Percentiles rank a stretch among this genome's conserved stretches.
phyloP scores from a whole-genome alignment of 352 stramenopile species.

The Pythium insidiosum region DNA sequence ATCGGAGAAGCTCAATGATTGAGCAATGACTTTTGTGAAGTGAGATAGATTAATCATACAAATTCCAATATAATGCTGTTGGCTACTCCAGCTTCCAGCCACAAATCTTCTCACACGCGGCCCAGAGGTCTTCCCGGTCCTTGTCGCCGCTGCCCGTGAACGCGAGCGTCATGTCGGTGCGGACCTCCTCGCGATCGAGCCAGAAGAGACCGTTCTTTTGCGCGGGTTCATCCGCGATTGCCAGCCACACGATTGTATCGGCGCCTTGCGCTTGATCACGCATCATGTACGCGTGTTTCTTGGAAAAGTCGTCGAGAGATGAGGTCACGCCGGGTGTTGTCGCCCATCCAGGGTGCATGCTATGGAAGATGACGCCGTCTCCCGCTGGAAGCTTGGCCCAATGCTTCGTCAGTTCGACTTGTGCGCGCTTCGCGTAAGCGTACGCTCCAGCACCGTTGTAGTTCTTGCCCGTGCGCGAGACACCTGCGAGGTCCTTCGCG shows the following conservation, averaged over 20 bases:
- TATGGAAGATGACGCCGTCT: conserved; percentile 32
- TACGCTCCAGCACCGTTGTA: conserved; percentile 33
- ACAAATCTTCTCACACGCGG: conserved; percentile 23
- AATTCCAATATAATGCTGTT: too few species aligned
- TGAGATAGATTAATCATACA: too few species aligned
- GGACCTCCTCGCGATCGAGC: conserved; percentile 29
- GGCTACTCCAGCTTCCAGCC: conserved; percentile 20
- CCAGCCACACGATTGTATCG: conserved; percentile 43
- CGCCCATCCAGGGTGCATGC: conserved; percentile 45
- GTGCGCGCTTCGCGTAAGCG: conserved; percentile 31
- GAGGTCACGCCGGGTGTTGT: conserved; percentile 27
- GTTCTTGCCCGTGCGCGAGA: conserved; percentile 9
- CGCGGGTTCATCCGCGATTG: conserved; percentile 27
- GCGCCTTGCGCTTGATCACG: conserved; percentile 27
- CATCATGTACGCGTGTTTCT: conserved; percentile 37
- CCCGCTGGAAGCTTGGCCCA: conserved; percentile 24
- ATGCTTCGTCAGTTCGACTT: conserved; percentile 39
- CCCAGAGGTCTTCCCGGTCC: conserved; percentile 28
- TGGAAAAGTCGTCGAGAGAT: conserved; percentile 28
- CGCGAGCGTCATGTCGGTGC: conserved; percentile 33
- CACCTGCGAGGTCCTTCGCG: conserved; percentile 18
- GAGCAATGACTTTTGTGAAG: too few species aligned
- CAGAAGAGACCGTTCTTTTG: conserved; percentile 31
- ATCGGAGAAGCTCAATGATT: too few species aligned
- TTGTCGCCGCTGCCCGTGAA: conserved; percentile 31